Percentiles rank a stretch among this genome's conserved stretches.
Conservation (phyloP, 306 rosid species). For the Quercus cerris region DNA sequence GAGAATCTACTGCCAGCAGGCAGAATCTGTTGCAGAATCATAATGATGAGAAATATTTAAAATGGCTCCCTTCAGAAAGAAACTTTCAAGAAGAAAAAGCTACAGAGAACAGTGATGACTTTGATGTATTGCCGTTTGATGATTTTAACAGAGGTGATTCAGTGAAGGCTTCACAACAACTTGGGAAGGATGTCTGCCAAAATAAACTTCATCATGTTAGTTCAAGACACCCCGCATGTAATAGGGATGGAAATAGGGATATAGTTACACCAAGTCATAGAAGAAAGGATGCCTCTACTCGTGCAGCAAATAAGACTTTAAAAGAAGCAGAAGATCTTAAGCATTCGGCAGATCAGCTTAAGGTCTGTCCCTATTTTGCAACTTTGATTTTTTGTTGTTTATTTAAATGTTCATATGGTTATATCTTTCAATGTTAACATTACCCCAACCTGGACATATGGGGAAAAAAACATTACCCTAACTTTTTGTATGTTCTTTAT, state of each 20-base stretch:
- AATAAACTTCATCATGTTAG: conserved; percentile 57
- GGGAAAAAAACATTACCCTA: too few relatives aligned
- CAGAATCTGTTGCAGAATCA: conserved; percentile 54
- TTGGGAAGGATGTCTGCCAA: conserved; percentile 56
- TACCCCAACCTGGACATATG: too few relatives aligned
- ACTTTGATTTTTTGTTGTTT: background rate
- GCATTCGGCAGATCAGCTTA: conserved; percentile 85
- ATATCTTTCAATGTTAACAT: background rate
- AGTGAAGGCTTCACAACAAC: conserved; percentile 51
- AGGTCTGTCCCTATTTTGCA: conserved; percentile 36
- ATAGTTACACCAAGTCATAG: conserved; percentile 69
- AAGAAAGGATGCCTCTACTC: conserved; percentile 66
- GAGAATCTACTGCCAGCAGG: conserved; percentile 28
- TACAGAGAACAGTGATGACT: conserved; percentile 38
- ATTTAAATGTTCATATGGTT: background rate
- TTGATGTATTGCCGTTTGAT: conserved; percentile 33
- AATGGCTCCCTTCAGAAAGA: conserved; percentile 46
- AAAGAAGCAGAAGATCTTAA: conserved; percentile 89
- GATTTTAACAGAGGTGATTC: conserved; percentile 52
- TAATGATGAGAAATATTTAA: conserved; percentile 54
- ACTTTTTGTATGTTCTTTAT: background rate
- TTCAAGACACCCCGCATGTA: conserved; percentile 56
- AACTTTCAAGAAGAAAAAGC: conserved; percentile 52
- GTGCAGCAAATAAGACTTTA: conserved; percentile 65
- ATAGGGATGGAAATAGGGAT: conserved; percentile 61